Conservation (phyloP, 73 alveolate species). For the Paramecium bursaria region DNA sequence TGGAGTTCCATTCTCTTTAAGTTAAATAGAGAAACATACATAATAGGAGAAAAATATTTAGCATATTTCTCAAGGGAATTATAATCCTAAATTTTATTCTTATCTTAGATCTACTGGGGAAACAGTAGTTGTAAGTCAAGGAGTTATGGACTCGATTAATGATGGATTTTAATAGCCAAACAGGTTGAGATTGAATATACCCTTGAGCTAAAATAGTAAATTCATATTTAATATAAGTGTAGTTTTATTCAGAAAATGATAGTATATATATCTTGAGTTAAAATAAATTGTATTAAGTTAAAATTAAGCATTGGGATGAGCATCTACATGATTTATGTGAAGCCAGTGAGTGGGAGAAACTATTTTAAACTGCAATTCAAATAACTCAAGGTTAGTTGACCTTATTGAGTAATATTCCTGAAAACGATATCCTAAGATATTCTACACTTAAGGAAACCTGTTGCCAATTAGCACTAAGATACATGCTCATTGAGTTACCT, state of each 20-base stretch:
- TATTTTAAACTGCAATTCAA: constrained; percentile 2
- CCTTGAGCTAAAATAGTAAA: not conserved
- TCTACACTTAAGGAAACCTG: not conserved
- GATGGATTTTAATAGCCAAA: constrained; percentile 44
- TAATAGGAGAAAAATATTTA: constrained; percentile 12
- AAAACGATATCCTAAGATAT: constrained; percentile 40
- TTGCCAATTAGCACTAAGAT: constrained; percentile 20
- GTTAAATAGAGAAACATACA: constrained; percentile 23
- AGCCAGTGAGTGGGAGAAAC: constrained; percentile 43
- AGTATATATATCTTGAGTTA: constrained; percentile 12
- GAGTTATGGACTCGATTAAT: constrained; percentile 55
- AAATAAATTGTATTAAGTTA: not conserved
- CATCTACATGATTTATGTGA: constrained; percentile 35
- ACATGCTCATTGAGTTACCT: constrained; percentile 16
- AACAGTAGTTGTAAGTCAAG: not conserved
- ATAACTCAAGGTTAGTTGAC: constrained; percentile 27
- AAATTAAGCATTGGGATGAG: constrained; percentile 50
- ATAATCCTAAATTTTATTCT: constrained; percentile 43
- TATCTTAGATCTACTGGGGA: too few species aligned
- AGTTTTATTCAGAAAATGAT: constrained; percentile 5
- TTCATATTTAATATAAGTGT: not conserved
- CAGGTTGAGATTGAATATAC: not conserved
- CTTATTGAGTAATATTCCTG: constrained; percentile 49
- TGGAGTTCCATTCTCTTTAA: constrained; percentile 43
- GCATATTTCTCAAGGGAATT: not conserved